These are phyloP conservation scores for Triglochin maritima DNA, from an alignment of 106 monocot species.

Conservation along the genomic window DNA sequence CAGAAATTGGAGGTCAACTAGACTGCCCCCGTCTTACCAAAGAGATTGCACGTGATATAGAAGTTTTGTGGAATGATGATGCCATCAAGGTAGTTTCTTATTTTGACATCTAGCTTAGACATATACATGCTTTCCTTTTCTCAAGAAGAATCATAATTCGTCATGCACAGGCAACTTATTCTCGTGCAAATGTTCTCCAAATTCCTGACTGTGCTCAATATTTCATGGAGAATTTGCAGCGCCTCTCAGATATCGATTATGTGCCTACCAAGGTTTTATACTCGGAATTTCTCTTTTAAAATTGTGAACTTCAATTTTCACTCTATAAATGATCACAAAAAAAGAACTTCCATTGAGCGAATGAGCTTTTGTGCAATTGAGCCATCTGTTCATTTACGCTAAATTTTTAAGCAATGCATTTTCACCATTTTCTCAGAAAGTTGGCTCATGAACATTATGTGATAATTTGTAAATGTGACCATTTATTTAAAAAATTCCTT, in stretches of 20 bases:
- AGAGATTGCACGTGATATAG: constrained; percentile 59
- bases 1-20: constrained; percentile 69
- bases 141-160: background rate
- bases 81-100: constrained; percentile 66
- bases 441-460: no score
- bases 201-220: constrained; percentile 91
- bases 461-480: no score
- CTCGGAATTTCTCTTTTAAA: no score
- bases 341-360: no score
- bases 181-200: constrained; percentile 74
- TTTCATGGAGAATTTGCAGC: constrained; percentile 87
- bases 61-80: constrained; percentile 80
- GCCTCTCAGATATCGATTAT: constrained; percentile 69
- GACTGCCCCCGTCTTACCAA: constrained; percentile 67
- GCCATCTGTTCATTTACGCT: no score
- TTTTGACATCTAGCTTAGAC: background rate
- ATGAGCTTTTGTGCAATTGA: no score
- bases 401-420: no score
- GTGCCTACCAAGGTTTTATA: constrained; percentile 68
- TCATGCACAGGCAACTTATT: constrained; percentile 57
- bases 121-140: background rate
- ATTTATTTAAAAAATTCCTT: no score
- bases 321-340: no score
- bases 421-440: no score
- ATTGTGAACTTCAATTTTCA: no score